Percentiles rank a stretch among this genome's conserved stretches.
Evolutionary conservation across 345 rosid genomes (phyloP).

Genomic region (Gossypium herbaceum): DNA sequence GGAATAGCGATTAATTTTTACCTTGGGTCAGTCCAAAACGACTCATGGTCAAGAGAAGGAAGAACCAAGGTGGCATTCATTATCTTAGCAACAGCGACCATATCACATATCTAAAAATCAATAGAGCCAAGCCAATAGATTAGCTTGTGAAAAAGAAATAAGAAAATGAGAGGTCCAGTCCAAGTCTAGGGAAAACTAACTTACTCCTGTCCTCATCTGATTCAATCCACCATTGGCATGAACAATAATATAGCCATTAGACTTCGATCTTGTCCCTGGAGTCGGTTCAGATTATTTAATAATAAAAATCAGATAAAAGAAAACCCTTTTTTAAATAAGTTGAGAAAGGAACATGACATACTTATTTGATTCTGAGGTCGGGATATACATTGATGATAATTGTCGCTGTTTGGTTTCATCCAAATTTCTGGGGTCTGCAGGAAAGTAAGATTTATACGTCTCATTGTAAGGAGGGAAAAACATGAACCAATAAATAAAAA

Average conservation of each 20-base stretch:
- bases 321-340: not conserved
- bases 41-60: constrained; percentile 91
- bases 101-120: constrained; percentile 81
- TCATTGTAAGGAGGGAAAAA: not conserved
- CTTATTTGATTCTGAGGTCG: constrained; percentile 55
- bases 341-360: constrained; percentile 24
- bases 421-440: constrained; percentile 78
- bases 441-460: not conserved
- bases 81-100: constrained; percentile 93
- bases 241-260: constrained; percentile 85
- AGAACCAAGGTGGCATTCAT: constrained; percentile 98
- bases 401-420: constrained; percentile 78
- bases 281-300: not conserved
- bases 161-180: not conserved
- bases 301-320: not conserved
- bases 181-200: constrained; percentile 13
- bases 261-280: constrained; percentile 35
- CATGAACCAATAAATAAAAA: too few relatives aligned
- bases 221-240: constrained; percentile 98
- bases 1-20: constrained; percentile 18
- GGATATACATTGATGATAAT: constrained; percentile 54
- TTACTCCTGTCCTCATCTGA: constrained; percentile 99
- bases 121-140: constrained; percentile 1
- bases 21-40: constrained; percentile 99
- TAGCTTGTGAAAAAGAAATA: not conserved